These are phyloP conservation scores for Hylodesmum podocarpum DNA, from an alignment of 306 rosid species.

Conservation along the genomic window DNA sequence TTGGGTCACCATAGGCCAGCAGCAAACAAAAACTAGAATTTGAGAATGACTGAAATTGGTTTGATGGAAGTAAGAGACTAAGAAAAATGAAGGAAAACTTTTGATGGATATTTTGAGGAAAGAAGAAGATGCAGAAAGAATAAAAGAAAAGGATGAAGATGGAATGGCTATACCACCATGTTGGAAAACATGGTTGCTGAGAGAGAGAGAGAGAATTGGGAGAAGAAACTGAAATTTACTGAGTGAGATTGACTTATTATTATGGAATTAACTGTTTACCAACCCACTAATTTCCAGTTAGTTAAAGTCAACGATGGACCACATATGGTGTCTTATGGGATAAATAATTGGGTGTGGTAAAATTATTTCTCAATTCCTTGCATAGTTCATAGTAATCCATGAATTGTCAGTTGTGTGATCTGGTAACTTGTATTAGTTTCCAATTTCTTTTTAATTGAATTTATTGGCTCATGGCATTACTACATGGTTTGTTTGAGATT, in stretches of 20 bases:
- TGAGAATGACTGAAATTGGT: background rate
- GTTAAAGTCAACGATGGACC: conserved; percentile 4
- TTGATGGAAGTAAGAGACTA: background rate
- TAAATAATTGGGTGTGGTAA: background rate
- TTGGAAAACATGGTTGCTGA: background rate
- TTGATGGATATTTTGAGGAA: background rate
- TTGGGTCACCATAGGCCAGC: background rate
- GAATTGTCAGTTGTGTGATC: background rate
- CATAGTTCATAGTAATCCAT: background rate
- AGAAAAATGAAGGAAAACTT: background rate
- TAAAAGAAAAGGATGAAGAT: background rate
- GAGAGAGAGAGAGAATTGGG: background rate
- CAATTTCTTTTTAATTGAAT: background rate
- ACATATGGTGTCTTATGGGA: background rate
- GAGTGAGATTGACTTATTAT: background rate
- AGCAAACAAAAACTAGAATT: background rate
- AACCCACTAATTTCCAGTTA: background rate
- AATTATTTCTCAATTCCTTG: background rate
- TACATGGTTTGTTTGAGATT: background rate
- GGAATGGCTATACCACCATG: background rate
- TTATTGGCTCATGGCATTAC: background rate
- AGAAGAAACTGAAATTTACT: background rate
- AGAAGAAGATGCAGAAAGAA: background rate
- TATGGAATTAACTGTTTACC: background rate
- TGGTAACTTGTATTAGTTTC: background rate